Base-by-base conservation (phyloP, 495 filamentous ascomycete species). In the Penicillium silybi region DNA sequence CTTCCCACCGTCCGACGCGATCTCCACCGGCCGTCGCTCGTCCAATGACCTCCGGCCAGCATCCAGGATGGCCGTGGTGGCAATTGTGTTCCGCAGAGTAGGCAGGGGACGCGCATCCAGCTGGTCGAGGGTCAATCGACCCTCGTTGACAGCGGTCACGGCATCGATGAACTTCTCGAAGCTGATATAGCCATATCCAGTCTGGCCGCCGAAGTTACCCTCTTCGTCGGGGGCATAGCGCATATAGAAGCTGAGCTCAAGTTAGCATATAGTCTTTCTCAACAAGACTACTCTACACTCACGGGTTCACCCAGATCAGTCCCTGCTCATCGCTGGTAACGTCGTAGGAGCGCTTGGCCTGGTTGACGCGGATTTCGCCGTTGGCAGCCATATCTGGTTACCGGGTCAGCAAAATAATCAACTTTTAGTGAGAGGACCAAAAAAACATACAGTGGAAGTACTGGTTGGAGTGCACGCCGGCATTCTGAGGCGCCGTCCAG, bases 151-250 rank as follows among this genome's bases (percentile, higher is more conserved):
- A 0, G 83, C 81, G 9, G 82, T 84, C 57, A 90, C 89, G 3
- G 87, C 90, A 64, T 96, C 89, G 13, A 97, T 85, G 66, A 97
- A 96, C 68, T 97, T 97, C 76, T 97, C 92, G 64, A 96, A 92
- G 48, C 85, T 89, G 53, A 96, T 82, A 65, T 96, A 97, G 13
- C 92, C 90, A 62, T 97, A 97, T 1, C 92, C 92, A 6, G 83
- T 87, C 67, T 96, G 92, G 18, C 92, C 92, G 29, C 79, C 81
- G 64, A 97, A 97, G 70, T 96, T 95, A 16, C 92, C 92, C 66
- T 95, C 89, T 66, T 96, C 92, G 57, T 96, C 91, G 13, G 92
- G 91, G 11, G 92, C 91, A 62, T 96, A 97, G 58, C 85, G 82
- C 92, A 97, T 97, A 63, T 97, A 97, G 74, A 97, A 97, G 29